Evolutionary conservation across 2,329 filamentous ascomycete genomes (phyloP).

Genomic region (Fusarium sp.): DNA sequence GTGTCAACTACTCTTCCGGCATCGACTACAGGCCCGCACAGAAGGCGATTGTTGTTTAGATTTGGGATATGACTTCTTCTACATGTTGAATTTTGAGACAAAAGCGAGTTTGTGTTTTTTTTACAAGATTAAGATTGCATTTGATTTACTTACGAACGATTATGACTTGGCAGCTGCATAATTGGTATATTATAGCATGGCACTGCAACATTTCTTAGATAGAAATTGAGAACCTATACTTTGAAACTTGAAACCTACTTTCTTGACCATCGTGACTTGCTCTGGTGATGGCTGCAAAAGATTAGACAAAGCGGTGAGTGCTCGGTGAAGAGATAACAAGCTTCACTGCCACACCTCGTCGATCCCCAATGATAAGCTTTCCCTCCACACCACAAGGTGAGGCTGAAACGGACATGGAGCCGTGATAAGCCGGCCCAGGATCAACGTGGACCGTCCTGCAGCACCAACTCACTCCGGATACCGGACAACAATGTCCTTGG

Average conservation of each 20-base stretch:
- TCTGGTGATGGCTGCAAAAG: neutral
- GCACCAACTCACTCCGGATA: neutral
- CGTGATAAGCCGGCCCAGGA: slow-evolving; percentile 30
- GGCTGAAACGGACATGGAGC: slow-evolving; percentile 21
- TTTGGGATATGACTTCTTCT: neutral
- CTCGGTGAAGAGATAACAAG: slow-evolving; percentile 27
- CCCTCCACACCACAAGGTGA: slow-evolving; percentile 8
- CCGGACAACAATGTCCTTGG: slow-evolving; percentile 32
- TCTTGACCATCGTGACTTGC: neutral
- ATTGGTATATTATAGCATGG: slow-evolving; percentile 26
- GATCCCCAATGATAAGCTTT: slow-evolving; percentile 11
- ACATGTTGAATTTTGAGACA: slow-evolving; percentile 22
- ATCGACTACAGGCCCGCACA: slow-evolving; percentile 51
- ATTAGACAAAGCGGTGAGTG: slow-evolving; percentile 22
- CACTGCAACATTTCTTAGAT: slow-evolving; percentile 29
- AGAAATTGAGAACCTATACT: slow-evolving; percentile 24
- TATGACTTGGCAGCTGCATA: slow-evolving; percentile 33
- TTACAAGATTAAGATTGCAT: slow-evolving; percentile 34
- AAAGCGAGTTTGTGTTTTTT: slow-evolving; percentile 38
- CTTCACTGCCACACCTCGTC: neutral
- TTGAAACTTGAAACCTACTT: slow-evolving; percentile 14
- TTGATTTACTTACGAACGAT: slow-evolving; percentile 34
- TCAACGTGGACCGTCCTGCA: slow-evolving; percentile 10
- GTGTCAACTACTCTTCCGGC: slow-evolving; percentile 52
- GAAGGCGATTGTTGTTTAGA: slow-evolving; percentile 40